phyloP scores from a whole-genome alignment of 2,329 filamentous ascomycete species.

The Fusarium mundagurra region DNA sequence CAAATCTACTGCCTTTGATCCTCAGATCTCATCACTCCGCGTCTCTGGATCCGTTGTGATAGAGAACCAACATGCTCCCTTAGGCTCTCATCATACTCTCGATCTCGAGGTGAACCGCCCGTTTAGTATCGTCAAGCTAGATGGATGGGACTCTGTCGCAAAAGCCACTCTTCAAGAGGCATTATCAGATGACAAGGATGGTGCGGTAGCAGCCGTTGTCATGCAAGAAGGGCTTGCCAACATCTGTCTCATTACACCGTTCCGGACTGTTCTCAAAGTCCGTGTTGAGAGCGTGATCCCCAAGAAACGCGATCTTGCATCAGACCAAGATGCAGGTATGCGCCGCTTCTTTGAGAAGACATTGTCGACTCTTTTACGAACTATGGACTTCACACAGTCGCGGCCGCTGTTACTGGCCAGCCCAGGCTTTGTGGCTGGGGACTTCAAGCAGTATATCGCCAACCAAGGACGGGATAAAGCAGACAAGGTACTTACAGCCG shows the following conservation, averaged over 20 bases:
- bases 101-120: conserved; percentile 89
- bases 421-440: conserved; percentile 85
- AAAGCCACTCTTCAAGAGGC: conserved; percentile 81
- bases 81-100: conserved; percentile 68
- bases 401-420: conserved; percentile 85
- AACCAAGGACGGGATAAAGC: conserved; percentile 65
- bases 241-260: conserved; percentile 83
- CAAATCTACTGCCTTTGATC: conserved; percentile 68
- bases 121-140: conserved; percentile 87
- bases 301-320: conserved; percentile 71
- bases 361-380: conserved; percentile 77
- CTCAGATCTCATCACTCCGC: conserved; percentile 63
- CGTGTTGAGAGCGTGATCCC: conserved; percentile 72
- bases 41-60: conserved; percentile 64
- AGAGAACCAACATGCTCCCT: conserved; percentile 63
- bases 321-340: conserved; percentile 76
- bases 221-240: conserved; percentile 91
- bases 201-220: conserved; percentile 87
- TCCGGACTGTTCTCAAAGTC: conserved; percentile 76
- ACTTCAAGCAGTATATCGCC: conserved; percentile 79
- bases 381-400: conserved; percentile 77
- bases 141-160: conserved; percentile 89
- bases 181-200: conserved; percentile 79
- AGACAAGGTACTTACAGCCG: conserved; percentile 75
- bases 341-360: conserved; percentile 79